Percentiles rank a stretch among this genome's conserved stretches.
These are phyloP conservation scores for Sporothrix humicola DNA, from an alignment of 2,329 filamentous ascomycete species.

Conservation along the genomic window DNA sequence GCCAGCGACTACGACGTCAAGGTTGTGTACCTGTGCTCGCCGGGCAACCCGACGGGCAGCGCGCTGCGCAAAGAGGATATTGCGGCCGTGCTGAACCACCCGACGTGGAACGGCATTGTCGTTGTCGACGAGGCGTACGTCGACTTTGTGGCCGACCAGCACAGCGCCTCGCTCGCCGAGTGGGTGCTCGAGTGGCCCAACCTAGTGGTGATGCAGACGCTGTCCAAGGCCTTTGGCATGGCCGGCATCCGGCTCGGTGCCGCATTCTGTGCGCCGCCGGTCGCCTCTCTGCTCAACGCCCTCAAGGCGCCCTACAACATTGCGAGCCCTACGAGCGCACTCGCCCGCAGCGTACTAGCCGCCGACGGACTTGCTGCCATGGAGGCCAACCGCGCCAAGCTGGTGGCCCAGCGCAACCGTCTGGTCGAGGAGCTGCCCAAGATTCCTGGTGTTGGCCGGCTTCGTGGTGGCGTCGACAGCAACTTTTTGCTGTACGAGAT, in stretches of 20 bases:
- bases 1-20: conserved; percentile 68
- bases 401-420: conserved; percentile 78
- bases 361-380: conserved; percentile 73
- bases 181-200: conserved; percentile 95
- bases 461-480: conserved; percentile 78
- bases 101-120: conserved; percentile 93
- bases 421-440: conserved; percentile 74
- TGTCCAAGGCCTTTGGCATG: conserved; percentile 97
- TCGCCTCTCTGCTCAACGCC: conserved; percentile 83
- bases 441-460: conserved; percentile 77
- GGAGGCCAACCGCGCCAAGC: conserved; percentile 69
- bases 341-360: conserved; percentile 76
- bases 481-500: conserved; percentile 96
- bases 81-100: conserved; percentile 75
- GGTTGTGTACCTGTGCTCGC: conserved; percentile 89
- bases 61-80: conserved; percentile 78
- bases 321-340: conserved; percentile 80
- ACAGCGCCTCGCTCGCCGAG: conserved; percentile 76
- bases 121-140: conserved; percentile 95
- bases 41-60: conserved; percentile 89
- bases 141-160: conserved; percentile 78
- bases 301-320: conserved; percentile 98
- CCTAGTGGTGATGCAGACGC: conserved; percentile 94
- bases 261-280: conserved; percentile 75
- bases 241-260: conserved; percentile 90